These are phyloP conservation scores for Takashimella tepidaria DNA, from an alignment of 1,284 basidiomycete genomes.

Conservation along the genomic window DNA sequence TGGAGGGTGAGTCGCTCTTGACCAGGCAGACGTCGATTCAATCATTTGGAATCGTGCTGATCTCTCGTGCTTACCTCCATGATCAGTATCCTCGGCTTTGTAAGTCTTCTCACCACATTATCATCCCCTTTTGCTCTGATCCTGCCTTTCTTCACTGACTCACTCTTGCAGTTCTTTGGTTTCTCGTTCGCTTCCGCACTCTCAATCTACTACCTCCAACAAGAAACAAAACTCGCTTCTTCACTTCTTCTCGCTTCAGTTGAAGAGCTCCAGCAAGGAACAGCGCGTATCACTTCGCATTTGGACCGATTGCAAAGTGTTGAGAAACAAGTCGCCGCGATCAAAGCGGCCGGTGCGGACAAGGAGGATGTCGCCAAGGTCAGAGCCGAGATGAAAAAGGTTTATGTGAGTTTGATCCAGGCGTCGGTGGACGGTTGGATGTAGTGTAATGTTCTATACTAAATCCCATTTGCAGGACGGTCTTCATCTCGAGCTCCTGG, in stretches of 20 bases:
- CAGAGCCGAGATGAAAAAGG: constrained; percentile 74
- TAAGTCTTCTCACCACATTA: constrained; percentile 39
- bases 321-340: constrained; percentile 76
- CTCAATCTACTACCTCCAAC: constrained; percentile 78
- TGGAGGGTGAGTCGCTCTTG: constrained; percentile 60
- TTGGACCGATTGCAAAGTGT: constrained; percentile 77
- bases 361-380: constrained; percentile 74
- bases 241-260: constrained; percentile 77
- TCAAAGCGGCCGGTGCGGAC: constrained; percentile 60
- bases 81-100: constrained; percentile 81
- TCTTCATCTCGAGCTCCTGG: constrained; percentile 47
- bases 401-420: constrained; percentile 61
- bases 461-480: constrained; percentile 42
- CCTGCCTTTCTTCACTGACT: constrained; percentile 76
- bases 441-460: constrained; percentile 1
- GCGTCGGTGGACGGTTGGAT: neutral
- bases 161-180: constrained; percentile 62
- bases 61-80: too few species aligned
- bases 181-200: constrained; percentile 44
- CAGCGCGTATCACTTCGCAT: constrained; percentile 76
- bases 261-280: constrained; percentile 75
- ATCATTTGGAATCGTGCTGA: too few species aligned
- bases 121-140: neutral
- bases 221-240: constrained; percentile 83
- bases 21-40: too few species aligned